Conservation (phyloP, 306 rosid genomes). For the Spatholobus suberectus region DNA sequence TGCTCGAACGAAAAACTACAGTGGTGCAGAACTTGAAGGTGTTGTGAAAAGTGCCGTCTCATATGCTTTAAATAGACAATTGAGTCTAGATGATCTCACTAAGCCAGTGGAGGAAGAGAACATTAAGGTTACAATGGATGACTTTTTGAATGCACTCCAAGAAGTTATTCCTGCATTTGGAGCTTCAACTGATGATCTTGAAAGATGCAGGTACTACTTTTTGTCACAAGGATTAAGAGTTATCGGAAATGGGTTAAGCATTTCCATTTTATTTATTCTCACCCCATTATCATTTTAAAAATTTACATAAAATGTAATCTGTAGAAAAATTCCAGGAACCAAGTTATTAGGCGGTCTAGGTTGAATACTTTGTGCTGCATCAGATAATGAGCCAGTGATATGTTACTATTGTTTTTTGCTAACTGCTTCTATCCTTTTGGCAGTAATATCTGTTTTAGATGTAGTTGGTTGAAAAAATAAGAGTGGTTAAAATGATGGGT, state of each 20-base stretch:
- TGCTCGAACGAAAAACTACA: constrained; percentile 94
- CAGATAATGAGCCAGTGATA: not conserved
- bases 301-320: constrained; percentile 11
- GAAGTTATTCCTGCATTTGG: constrained; percentile 94
- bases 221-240: constrained; percentile 9
- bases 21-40: constrained; percentile 99
- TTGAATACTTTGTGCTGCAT: constrained; percentile 16
- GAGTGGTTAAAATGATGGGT: not conserved
- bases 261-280: constrained; percentile 36
- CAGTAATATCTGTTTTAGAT: constrained; percentile 28
- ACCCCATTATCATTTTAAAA: constrained; percentile 9
- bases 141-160: constrained; percentile 84
- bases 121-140: constrained; percentile 93
- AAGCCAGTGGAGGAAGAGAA: constrained; percentile 96
- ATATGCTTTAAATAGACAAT: constrained; percentile 91
- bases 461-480: not conserved
- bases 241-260: constrained; percentile 19
- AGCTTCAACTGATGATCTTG: constrained; percentile 98
- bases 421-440: not conserved
- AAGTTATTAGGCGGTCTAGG: constrained; percentile 1
- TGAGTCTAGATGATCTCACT: constrained; percentile 93
- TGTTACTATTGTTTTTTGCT: not conserved
- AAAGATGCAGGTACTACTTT: constrained; percentile 81
- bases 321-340: constrained; percentile 23
- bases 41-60: constrained; percentile 99